Evolutionary conservation across 2,329 filamentous ascomycete species (phyloP).

Genomic region (Fusarium veterinarium): DNA sequence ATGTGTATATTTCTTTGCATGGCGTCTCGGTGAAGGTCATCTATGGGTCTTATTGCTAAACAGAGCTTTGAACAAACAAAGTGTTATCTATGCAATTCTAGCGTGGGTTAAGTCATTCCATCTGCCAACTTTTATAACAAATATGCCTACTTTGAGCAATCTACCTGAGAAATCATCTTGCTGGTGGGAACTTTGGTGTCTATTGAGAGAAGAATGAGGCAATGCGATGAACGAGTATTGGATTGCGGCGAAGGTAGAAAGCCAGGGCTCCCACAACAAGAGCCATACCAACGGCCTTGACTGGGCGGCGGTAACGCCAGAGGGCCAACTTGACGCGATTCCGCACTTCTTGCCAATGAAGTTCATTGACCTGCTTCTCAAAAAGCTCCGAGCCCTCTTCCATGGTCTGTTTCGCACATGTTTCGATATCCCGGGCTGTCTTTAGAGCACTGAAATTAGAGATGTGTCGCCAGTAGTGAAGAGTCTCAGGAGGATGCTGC

Average conservation of each 20-base stretch:
- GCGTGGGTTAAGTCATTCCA: background rate
- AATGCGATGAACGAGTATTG: conserved; percentile 45
- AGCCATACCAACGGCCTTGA: conserved; percentile 70
- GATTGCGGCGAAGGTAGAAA: conserved; percentile 70
- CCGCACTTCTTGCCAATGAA: conserved; percentile 71
- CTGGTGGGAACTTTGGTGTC: background rate
- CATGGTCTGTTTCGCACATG: conserved; percentile 66
- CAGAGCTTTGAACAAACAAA: conserved; percentile 18
- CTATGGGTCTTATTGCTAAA: conserved; percentile 23
- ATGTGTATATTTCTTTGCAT: conserved; percentile 33
- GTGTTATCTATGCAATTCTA: conserved; percentile 12
- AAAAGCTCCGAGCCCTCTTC: conserved; percentile 77
- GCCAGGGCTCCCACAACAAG: conserved; percentile 76
- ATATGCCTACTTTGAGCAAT: background rate
- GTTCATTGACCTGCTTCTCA: conserved; percentile 75
- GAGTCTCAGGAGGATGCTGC: conserved; percentile 75
- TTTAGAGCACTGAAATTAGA: conserved; percentile 85
- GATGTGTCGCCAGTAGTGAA: conserved; percentile 79
- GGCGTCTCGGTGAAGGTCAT: conserved; percentile 41
- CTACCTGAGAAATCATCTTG: background rate
- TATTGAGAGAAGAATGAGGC: conserved; percentile 43
- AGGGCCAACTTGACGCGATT: conserved; percentile 52
- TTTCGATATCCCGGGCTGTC: conserved; percentile 71
- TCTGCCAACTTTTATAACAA: conserved; percentile 15
- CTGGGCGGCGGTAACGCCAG: conserved; percentile 74